A percentile compares a stretch with the other conserved stretches of the same genome.
phyloP scores from a whole-genome alignment of 164 flowering plant genomes.

The Tetrastigma voinierianum region DNA sequence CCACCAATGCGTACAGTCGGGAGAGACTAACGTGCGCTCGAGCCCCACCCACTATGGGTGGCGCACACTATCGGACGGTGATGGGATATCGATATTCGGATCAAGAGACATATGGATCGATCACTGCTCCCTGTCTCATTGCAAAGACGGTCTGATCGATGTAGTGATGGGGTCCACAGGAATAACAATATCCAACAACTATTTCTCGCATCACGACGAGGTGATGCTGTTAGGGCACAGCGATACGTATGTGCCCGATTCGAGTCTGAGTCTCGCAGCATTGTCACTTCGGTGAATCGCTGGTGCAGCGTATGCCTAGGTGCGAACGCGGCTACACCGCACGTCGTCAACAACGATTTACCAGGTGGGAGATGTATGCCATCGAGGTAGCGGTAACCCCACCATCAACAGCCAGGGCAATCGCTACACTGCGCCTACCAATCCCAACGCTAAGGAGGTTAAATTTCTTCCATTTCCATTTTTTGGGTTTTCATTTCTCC shows the following conservation, averaged over 20 bases:
- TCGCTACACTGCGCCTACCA: conserved; percentile 40
- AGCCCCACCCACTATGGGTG: conserved; percentile 62
- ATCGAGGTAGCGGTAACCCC: conserved; percentile 53
- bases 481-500: no score
- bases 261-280: conserved; percentile 50
- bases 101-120: conserved; percentile 65
- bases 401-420: conserved; percentile 54
- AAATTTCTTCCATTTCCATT: no score
- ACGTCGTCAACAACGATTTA: conserved; percentile 53
- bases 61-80: conserved; percentile 64
- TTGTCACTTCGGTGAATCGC: conserved; percentile 46
- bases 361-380: conserved; percentile 52
- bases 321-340: conserved; percentile 49
- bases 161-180: conserved; percentile 72
- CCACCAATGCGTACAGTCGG: conserved; percentile 55
- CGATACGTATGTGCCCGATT: conserved; percentile 35
- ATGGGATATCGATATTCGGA: conserved; percentile 70
- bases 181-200: conserved; percentile 59
- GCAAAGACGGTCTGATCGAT: conserved; percentile 67
- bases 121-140: conserved; percentile 57
- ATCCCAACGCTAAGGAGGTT: conserved; percentile 48
- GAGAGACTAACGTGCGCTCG: conserved; percentile 61
- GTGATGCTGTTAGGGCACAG: conserved; percentile 73
- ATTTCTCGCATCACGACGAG: conserved; percentile 66
- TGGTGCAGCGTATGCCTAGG: conserved; percentile 54